Base-by-base conservation (phyloP, 192 early-diverging fungal genomes). In the Phlyctochytrium bullatum region DNA sequence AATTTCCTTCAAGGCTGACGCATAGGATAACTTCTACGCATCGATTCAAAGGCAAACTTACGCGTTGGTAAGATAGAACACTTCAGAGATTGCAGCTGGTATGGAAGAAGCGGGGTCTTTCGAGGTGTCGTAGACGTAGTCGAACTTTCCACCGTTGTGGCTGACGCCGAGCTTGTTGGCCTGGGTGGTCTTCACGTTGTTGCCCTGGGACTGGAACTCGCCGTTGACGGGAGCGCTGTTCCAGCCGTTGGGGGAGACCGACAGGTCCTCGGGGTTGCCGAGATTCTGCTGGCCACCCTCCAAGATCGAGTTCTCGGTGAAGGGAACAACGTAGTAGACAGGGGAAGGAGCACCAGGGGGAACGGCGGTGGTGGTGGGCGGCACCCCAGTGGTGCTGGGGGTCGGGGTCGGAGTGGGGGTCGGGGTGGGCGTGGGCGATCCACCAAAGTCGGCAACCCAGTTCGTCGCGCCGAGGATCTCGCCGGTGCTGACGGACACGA, bases 191-290 rank as follows among this genome's bases (percentile, higher is more conserved):
- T 62, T 65, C 27, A 32, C 63, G 20, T 68, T 62, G 33, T 33
- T 62, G n/a, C 73, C 75, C 57, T 52, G 52, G 24, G 62, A 36
- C 67, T 79, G 77, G 40, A 47, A 47, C 20, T 47, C 40, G 6
- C 40, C 40, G 40, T 47, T 47, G 10, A 47, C 40, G 40, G 40
- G 10, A 20, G 40, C 40, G 40, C 40, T 20, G 40, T 6, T 47
- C 80, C 80, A 81, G 56, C 80, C 80, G 3, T 65, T 56, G 4
- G 80, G 80, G 34, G 68, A 72, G 24, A 74, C 74, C 30, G 36
- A 60, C 16, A 62, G 17, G 65, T 68, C 35, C 32, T n/a, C 50
- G 0, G 77, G 77, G 67, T 81, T 71, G 10, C 31, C 63, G 52
- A 79, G 67, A 29, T 52, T 68, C 52, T 40, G 57, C 2, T 67